Evolutionary conservation across 768 basidiomycete species (phyloP).

Genomic region (Lactarius tabidus): DNA sequence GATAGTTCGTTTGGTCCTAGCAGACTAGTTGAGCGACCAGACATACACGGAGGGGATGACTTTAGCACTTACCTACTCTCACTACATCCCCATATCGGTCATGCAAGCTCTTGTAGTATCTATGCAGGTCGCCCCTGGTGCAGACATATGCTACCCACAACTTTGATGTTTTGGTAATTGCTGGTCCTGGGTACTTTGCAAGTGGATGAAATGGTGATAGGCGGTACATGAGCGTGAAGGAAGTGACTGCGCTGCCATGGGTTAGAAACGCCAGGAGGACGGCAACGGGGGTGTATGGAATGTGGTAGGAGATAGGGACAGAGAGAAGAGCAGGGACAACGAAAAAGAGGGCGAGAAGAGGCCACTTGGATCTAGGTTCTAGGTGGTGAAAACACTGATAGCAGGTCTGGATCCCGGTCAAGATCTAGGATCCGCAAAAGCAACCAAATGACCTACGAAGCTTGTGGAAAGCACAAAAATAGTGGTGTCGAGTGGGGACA

Average conservation of each 20-base stretch:
- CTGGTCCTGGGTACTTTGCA: constrained; percentile 37
- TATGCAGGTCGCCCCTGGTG: constrained; percentile 31
- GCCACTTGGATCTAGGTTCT: background rate
- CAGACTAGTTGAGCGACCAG: background rate
- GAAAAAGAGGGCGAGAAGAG: background rate
- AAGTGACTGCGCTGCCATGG: background rate
- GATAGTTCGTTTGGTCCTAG: background rate
- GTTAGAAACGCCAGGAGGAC: background rate
- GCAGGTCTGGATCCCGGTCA: background rate
- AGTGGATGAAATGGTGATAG: background rate
- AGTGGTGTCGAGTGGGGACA: too few relatives aligned
- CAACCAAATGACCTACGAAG: too few relatives aligned
- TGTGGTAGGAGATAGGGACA: background rate
- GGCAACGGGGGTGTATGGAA: background rate
- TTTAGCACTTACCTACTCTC: constrained; percentile 23
- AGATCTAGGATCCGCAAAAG: background rate
- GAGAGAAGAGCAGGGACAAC: background rate
- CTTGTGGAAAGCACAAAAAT: background rate
- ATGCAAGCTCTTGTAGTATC: constrained; percentile 33
- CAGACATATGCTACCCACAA: constrained; percentile 28
- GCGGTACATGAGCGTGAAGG: background rate
- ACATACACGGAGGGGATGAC: background rate
- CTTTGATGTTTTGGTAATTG: constrained; percentile 30
- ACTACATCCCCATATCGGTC: constrained; percentile 37
- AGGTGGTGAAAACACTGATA: background rate